These are phyloP conservation scores for Tolypocladium nubicola DNA, from an alignment of 2,329 filamentous ascomycete genomes.

Conservation along the genomic window DNA sequence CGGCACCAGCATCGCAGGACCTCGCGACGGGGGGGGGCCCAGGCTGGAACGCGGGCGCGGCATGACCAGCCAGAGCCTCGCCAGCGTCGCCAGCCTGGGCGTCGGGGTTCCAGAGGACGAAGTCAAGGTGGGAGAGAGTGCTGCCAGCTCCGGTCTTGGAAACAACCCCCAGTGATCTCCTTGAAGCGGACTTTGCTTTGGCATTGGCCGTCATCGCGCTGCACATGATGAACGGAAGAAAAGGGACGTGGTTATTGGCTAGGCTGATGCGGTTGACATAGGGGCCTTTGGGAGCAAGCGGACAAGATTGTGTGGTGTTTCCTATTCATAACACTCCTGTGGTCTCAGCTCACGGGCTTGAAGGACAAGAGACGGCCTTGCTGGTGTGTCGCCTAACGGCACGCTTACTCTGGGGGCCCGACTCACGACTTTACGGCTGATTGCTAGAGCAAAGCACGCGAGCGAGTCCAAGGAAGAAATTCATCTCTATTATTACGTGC, in stretches of 20 bases:
- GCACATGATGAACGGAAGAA: background rate
- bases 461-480: background rate
- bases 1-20: slow-evolving; percentile 34
- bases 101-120: slow-evolving; percentile 50
- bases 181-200: too few species aligned
- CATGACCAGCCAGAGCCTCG: slow-evolving; percentile 28
- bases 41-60: slow-evolving; percentile 32
- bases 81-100: slow-evolving; percentile 36
- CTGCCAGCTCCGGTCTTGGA: slow-evolving; percentile 34
- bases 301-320: background rate
- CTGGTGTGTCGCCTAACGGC: background rate
- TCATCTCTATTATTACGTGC: background rate
- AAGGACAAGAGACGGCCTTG: background rate
- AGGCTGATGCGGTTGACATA: background rate
- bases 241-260: too few species aligned
- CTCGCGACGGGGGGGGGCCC: slow-evolving; percentile 23
- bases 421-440: background rate
- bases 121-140: slow-evolving; percentile 51
- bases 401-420: background rate
- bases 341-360: background rate
- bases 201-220: background rate
- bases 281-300: background rate
- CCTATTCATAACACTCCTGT: background rate
- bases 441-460: background rate
- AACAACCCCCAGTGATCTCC: slow-evolving; percentile 5